Evolutionary conservation across 768 basidiomycete species (phyloP).

Genomic region (Lentinula guzmanii): DNA sequence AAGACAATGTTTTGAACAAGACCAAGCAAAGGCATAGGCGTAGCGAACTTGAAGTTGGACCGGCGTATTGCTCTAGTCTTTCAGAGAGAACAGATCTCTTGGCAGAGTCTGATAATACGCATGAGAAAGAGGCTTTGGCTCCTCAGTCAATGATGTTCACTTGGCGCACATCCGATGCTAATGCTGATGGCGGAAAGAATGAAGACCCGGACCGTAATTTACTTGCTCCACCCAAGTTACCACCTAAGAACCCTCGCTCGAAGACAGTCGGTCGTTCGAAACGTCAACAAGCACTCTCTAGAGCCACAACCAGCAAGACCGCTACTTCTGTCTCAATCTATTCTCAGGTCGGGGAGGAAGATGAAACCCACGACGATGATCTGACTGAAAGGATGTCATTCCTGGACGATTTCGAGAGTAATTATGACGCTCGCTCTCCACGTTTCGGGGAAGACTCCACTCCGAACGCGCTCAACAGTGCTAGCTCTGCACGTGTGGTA

Average conservation of each 20-base stretch:
- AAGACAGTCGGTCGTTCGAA: background rate
- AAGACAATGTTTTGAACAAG: background rate
- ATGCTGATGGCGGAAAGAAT: background rate
- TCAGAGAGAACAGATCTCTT: background rate
- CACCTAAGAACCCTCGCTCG: background rate
- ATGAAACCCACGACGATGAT: background rate
- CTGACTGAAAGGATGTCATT: background rate
- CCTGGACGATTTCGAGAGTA: constrained; percentile 10
- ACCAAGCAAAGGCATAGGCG: background rate
- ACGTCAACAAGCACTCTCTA: background rate
- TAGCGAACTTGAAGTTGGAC: constrained; percentile 11
- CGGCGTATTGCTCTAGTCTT: constrained; percentile 7
- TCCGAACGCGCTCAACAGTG: background rate
- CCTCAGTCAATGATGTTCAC: background rate
- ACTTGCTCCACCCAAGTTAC: background rate
- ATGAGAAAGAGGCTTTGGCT: background rate
- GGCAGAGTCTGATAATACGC: background rate
- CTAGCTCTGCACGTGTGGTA: background rate
- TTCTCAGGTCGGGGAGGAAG: constrained; percentile 11
- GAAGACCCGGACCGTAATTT: background rate
- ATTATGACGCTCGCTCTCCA: constrained; percentile 5
- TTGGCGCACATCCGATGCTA: background rate
- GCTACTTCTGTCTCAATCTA: constrained; percentile 9
- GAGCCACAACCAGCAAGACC: constrained; percentile 7
- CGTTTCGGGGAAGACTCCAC: background rate